phyloP scores from a whole-genome alignment of 108 stramenopile genomes.

The Nitzschia sp. region DNA sequence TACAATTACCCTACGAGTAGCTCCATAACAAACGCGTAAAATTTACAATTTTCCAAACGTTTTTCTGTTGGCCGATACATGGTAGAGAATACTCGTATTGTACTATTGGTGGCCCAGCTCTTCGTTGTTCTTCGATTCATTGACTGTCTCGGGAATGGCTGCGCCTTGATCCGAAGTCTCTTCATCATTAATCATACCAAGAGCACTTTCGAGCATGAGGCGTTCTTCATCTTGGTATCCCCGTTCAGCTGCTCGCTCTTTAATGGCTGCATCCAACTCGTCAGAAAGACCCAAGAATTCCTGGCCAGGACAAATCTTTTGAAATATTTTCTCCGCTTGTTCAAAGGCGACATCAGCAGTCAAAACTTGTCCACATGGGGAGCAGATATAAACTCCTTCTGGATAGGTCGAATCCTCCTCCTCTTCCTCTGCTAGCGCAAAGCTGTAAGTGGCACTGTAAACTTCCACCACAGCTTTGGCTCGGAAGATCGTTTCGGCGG shows the following conservation, averaged over 20 bases:
- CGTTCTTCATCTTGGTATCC: slow-evolving; percentile 70
- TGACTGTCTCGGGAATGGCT: no score
- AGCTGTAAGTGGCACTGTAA: slow-evolving; percentile 40
- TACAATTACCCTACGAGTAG: no score
- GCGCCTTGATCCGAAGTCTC: no score
- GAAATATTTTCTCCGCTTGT: slow-evolving; percentile 69
- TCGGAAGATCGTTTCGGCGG: slow-evolving; percentile 20
- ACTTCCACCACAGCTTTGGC: slow-evolving; percentile 26
- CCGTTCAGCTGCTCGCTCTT: slow-evolving; percentile 55
- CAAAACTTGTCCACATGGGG: slow-evolving; percentile 44
- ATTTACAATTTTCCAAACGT: no score
- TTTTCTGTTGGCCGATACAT: no score
- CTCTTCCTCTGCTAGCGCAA: slow-evolving; percentile 5
- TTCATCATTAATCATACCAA: slow-evolving; percentile 50
- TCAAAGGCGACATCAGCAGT: slow-evolving; percentile 71
- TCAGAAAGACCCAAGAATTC: slow-evolving; percentile 62
- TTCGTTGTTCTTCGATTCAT: no score
- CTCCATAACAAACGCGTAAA: no score
- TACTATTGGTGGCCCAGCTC: no score
- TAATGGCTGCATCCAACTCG: slow-evolving; percentile 45
- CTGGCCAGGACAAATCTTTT: slow-evolving; percentile 63
- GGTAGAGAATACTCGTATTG: no score
- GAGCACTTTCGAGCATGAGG: slow-evolving; percentile 67
- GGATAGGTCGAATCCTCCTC: not conserved
- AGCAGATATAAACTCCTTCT: slow-evolving; percentile 54